A percentile compares a stretch with the other conserved stretches of the same genome.
Evolutionary conservation across 345 rosid genomes (phyloP).

Genomic region (Conringia planisiliqua): DNA sequence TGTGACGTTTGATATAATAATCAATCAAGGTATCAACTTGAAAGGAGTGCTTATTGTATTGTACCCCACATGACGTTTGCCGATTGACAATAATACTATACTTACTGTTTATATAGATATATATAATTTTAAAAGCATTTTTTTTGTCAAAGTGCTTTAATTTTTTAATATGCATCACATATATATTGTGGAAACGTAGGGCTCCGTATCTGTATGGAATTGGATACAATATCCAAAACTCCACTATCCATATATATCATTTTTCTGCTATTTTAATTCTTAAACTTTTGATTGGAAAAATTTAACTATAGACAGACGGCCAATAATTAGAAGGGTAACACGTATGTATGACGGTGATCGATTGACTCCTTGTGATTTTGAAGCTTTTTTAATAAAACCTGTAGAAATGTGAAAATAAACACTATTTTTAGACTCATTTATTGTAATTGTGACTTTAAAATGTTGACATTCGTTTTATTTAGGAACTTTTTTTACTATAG

Average conservation of each 20-base stretch:
- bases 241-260: conserved; percentile 10
- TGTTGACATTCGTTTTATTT: background rate
- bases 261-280: background rate
- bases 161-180: background rate
- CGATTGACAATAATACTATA: conserved; percentile 6
- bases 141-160: background rate
- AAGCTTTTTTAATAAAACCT: background rate
- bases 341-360: conserved; percentile 26
- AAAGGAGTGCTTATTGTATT: conserved; percentile 10
- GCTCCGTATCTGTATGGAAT: conserved; percentile 20
- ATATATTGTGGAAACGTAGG: conserved; percentile 20
- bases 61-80: conserved; percentile 31
- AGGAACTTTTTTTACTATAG: background rate
- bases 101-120: background rate
- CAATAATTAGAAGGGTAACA: conserved; percentile 15
- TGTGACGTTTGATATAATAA: conserved; percentile 15
- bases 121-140: background rate
- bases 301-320: background rate
- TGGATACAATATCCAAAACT: conserved; percentile 23
- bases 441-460: background rate
- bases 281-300: background rate
- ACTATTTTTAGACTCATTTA: background rate
- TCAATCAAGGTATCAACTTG: conserved; percentile 19
- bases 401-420: background rate
- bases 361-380: background rate